Conservation (phyloP, 2,329 filamentous ascomycete species). For the Colletotrichum magnum region DNA sequence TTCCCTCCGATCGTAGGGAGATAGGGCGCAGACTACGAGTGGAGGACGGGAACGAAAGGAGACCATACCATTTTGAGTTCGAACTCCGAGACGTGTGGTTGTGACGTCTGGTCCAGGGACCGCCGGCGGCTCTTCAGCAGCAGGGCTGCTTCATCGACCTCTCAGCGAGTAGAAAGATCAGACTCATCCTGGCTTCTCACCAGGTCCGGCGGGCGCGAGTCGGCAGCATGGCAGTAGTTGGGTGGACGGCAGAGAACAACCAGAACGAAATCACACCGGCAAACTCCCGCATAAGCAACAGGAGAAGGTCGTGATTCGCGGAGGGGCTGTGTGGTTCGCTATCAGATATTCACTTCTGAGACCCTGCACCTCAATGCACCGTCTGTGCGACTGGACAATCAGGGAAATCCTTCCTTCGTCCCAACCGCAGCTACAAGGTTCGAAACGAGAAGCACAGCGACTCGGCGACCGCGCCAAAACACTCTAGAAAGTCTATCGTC, state of each 20-base stretch:
- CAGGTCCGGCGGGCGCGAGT: not conserved
- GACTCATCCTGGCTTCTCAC: conserved; percentile 13
- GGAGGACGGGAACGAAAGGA: not conserved
- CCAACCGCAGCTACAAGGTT: conserved; percentile 29
- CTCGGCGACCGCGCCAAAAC: conserved; percentile 37
- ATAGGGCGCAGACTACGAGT: not conserved
- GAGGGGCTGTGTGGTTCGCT: conserved; percentile 4
- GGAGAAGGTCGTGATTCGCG: not conserved
- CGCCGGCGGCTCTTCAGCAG: conserved; percentile 12
- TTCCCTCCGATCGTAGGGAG: too few relatives aligned
- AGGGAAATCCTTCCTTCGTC: conserved; percentile 38
- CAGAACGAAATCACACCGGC: not conserved
- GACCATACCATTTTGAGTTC: conserved; percentile 19
- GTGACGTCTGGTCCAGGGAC: conserved; percentile 21
- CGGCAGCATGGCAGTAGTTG: not conserved
- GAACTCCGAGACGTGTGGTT: conserved; percentile 32
- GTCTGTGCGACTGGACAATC: conserved; percentile 34
- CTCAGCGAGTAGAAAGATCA: conserved; percentile 7
- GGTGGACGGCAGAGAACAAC: not conserved
- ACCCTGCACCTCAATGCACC: conserved; percentile 34
- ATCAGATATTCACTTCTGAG: conserved; percentile 2
- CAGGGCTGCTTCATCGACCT: not conserved
- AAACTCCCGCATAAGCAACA: not conserved
- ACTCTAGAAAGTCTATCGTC: conserved; percentile 39
- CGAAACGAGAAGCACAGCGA: conserved; percentile 35